phyloP scores from a whole-genome alignment of 1,284 basidiomycete species.

The Cryptococcus sp. region DNA sequence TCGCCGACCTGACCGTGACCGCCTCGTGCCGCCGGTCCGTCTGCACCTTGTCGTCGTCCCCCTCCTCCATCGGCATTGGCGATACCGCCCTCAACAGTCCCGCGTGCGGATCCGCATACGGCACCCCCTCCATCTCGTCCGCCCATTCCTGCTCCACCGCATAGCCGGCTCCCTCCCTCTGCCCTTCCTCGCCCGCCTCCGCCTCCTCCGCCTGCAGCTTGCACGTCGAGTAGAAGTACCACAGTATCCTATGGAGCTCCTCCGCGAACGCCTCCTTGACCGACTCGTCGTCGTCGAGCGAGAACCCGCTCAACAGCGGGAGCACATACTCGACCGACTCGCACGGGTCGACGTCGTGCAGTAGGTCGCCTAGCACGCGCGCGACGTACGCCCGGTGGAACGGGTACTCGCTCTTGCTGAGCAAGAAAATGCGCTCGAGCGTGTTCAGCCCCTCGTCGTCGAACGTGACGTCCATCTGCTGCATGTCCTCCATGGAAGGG shows the following conservation, averaged over 20 bases:
- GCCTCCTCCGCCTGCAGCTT: slow-evolving; percentile 17
- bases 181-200: slow-evolving; percentile 7
- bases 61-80: not conserved
- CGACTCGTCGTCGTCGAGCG: slow-evolving; percentile 83
- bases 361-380: slow-evolving; percentile 68
- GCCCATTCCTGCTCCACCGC: slow-evolving; percentile 9
- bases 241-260: slow-evolving; percentile 77
- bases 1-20: slow-evolving; percentile 39
- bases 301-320: slow-evolving; percentile 79
- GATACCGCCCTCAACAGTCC: not conserved
- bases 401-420: slow-evolving; percentile 76
- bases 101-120: not conserved
- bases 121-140: not conserved
- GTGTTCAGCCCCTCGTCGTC: slow-evolving; percentile 68
- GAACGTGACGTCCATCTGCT: slow-evolving; percentile 47
- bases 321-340: slow-evolving; percentile 94
- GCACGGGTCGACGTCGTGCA: slow-evolving; percentile 71
- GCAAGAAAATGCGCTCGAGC: slow-evolving; percentile 91
- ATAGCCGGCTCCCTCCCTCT: not conserved
- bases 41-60: not conserved
- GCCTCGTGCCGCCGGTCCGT: slow-evolving; percentile 7
- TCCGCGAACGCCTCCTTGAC: slow-evolving; percentile 88
- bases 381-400: slow-evolving; percentile 85
- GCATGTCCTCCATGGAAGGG: slow-evolving; percentile 20
- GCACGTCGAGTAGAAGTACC: slow-evolving; percentile 85